Base-by-base conservation (phyloP, 2,329 filamentous ascomycete genomes). In the Colletotrichum paranaense region DNA sequence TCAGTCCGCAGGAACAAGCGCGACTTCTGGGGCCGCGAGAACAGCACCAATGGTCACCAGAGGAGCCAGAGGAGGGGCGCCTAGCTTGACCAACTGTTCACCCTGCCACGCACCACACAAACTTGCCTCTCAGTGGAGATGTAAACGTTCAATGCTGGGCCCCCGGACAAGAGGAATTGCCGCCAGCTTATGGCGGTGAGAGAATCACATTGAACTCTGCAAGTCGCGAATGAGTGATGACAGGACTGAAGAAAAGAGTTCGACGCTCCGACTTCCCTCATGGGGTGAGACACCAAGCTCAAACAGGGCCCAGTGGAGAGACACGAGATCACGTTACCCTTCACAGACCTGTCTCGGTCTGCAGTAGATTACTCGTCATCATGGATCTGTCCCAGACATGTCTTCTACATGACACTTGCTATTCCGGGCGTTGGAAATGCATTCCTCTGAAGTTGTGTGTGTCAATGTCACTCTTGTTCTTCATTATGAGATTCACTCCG, bases 1-100 rank as follows among this genome's bases (percentile, higher is more conserved):
- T 64, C 62, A 64, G 46, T 53, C 62, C 22, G 30, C 62, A 64
- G 30, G 42, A 35, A 12, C 62, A 64, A 64, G 62, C 46, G 46
- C 42, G 62, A 64, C 46, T 35, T 55, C 8, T 32, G 42, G 42
- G 42, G 42, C 42, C 42, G 35, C 35, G 35, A 42, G 35, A 42
- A 42, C 14, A 42, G 35, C 14, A 42, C 35, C 35, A 42, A 42
- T 42, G 35, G 35, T 14, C 35, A 42, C 35, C 35, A 42, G 35
- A 16, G 6, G 35, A 16, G 30, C 30, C 30, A 9, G 30, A 32
- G 30, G 30, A 32, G 35, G 35, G 35, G 35, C 35, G 35, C 35
- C 35, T 42, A 42, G 35, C 35, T 46, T 46, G 42, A 46, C 42
- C 42, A 46, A 46, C 42, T n/a, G 16, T 46, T 46, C 42, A 46